Evolutionary conservation across 768 basidiomycete species (phyloP).

Genomic region (Naematelia aurantialba): DNA sequence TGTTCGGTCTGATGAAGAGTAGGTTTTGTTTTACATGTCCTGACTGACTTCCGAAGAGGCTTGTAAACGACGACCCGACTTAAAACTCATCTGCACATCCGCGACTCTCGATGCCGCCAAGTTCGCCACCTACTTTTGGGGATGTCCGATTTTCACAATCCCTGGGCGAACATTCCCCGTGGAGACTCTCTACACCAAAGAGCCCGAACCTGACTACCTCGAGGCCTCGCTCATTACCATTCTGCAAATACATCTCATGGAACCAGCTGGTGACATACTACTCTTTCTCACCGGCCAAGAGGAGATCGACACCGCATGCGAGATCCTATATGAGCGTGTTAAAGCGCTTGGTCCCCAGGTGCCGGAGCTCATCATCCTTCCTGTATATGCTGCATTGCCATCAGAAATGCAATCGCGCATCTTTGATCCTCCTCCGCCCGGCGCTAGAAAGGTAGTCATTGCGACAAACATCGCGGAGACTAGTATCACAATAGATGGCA

Average conservation of each 20-base stretch:
- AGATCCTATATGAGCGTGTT: conserved; percentile 97
- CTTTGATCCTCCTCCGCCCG: conserved; percentile 95
- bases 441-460: conserved; percentile 97
- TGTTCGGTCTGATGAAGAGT: conserved; percentile 94
- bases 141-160: conserved; percentile 98
- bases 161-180: conserved; percentile 99
- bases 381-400: conserved; percentile 95
- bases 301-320: conserved; percentile 96
- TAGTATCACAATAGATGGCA: conserved; percentile 94
- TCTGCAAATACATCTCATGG: conserved; percentile 98
- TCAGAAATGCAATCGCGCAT: conserved; percentile 97
- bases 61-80: conserved; percentile 85
- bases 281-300: conserved; percentile 98
- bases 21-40: conserved; percentile 28
- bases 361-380: conserved; percentile 91
- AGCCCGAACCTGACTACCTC: conserved; percentile 94
- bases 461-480: conserved; percentile 99
- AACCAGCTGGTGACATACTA: conserved; percentile 92
- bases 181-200: conserved; percentile 96
- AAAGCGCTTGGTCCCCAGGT: conserved; percentile 98
- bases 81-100: conserved; percentile 97
- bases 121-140: conserved; percentile 98
- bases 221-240: conserved; percentile 97
- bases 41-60: conserved; percentile 65
- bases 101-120: conserved; percentile 99